Percentiles rank a stretch among this genome's conserved stretches.
Conservation (phyloP, 768 basidiomycete genomes). For the Hebeloma cylindrosporum region DNA sequence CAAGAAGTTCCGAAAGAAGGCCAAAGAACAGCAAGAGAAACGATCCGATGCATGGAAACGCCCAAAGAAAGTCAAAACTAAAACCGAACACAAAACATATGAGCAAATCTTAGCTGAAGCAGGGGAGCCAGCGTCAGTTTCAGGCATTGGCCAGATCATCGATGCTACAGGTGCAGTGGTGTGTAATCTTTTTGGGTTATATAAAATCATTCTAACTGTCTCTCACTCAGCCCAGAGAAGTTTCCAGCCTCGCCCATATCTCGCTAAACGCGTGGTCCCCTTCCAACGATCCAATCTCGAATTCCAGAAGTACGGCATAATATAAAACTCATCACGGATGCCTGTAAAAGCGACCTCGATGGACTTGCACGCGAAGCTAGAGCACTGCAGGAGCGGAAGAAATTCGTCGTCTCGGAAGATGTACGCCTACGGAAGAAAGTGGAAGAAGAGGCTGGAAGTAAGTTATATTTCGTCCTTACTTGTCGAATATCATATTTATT, state of each 20-base stretch:
- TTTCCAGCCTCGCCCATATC: conserved; percentile 80
- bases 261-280: conserved; percentile 82
- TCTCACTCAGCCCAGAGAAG: conserved; percentile 72
- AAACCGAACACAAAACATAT: conserved; percentile 93
- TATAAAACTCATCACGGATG: conserved; percentile 79
- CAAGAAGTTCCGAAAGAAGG: conserved; percentile 53
- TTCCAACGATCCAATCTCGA: conserved; percentile 79
- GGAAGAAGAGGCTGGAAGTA: conserved; percentile 76
- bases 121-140: conserved; percentile 52
- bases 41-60: conserved; percentile 83
- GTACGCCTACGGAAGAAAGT: conserved; percentile 65
- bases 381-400: conserved; percentile 75
- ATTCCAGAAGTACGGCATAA: conserved; percentile 99
- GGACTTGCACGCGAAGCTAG: conserved; percentile 90
- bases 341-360: conserved; percentile 81
- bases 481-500: conserved; percentile 3
- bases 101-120: conserved; percentile 93
- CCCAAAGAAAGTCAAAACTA: conserved; percentile 80
- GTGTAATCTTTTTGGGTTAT: conserved; percentile 29
- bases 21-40: conserved; percentile 54
- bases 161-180: conserved; percentile 94
- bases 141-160: conserved; percentile 83
- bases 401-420: conserved; percentile 71
- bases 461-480: conserved; percentile 25
- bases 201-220: conserved; percentile 8